Evolutionary conservation across 2,329 filamentous ascomycete genomes (phyloP), one percentile per base, ranked within the genome.

Genomic region (Byssothecium circinans): DNA sequence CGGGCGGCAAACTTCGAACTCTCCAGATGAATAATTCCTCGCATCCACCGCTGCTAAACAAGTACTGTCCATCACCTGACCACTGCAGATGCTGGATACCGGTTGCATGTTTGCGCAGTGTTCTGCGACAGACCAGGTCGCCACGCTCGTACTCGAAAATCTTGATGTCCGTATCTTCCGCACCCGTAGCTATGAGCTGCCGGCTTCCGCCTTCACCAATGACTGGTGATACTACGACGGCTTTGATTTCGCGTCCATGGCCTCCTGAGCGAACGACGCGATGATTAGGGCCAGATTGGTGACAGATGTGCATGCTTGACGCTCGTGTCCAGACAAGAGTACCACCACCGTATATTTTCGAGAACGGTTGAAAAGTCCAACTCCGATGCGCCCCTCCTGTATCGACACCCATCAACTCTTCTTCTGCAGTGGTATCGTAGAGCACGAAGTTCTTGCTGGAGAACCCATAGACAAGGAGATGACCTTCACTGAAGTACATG

Each of bases 1-100:
- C 17, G 7, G 48, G 37, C 20, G 83, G 76, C 6, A 88, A 67
- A 10, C 64, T 62, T 38, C 75, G 76, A 27, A 92, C 69, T 33
- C 82, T 80, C 92, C 94, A 99, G 10, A 91, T 80, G 59, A 86
- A 92, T 54, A 97, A 87, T 69, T 99, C 92, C 67, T 96, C 92
- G 51, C 84, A 86, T 0, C 91, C 94, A 5, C 83, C 90, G 60
- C 89, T 91, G 55, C 89, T 96, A 66, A 97, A 88, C 2, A 99
- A 80, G 58, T 86, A 87, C 1, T 76, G 69, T 2, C 86, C 81
- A 38, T 82, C 79, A 0, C 69, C 65, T 1, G 87, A 83, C 89
- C 90, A 97, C 50, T 80, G 80, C 1, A 96, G 75, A 52, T 85
- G 81, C 67, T 96, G 92, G 7, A 97, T 82, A 0, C 92, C 94